Evolutionary conservation across 2,329 filamentous ascomycete genomes (phyloP).

Genomic region (Aspergillus phoenicis): DNA sequence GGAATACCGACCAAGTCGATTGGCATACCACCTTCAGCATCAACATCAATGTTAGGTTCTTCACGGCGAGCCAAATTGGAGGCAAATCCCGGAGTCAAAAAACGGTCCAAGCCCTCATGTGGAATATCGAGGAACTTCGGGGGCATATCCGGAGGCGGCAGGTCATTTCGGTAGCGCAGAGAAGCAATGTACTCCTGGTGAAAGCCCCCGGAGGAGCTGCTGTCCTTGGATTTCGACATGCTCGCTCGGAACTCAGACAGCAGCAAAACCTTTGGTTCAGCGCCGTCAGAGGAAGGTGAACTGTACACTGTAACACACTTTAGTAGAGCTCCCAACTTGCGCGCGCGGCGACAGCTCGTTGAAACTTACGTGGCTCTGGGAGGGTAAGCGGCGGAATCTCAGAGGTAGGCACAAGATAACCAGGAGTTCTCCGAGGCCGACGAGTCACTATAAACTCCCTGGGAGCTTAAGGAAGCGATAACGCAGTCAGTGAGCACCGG

Average conservation of each 20-base stretch:
- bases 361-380: conserved; percentile 17
- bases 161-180: conserved; percentile 91
- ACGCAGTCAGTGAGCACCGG: conserved; percentile 7
- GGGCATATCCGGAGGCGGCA: conserved; percentile 89
- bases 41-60: conserved; percentile 92
- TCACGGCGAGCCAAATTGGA: conserved; percentile 88
- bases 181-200: conserved; percentile 98
- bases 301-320: conserved; percentile 15
- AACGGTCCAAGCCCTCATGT: conserved; percentile 86
- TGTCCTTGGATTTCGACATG: conserved; percentile 47
- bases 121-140: conserved; percentile 97
- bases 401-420: conserved; percentile 9
- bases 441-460: conserved; percentile 12
- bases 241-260: background rate
- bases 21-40: conserved; percentile 97
- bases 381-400: conserved; percentile 18
- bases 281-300: conserved; percentile 9
- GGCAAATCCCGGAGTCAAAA: conserved; percentile 87
- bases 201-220: conserved; percentile 49
- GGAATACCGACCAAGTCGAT: conserved; percentile 94
- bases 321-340: conserved; percentile 11
- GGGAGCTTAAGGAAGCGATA: conserved; percentile 11
- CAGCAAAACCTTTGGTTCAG: background rate
- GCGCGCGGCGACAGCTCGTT: background rate
- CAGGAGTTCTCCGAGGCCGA: background rate